Percentiles rank a stretch among this genome's conserved stretches.
Conservation (phyloP, 768 basidiomycete genomes). For the Agrocybe chaxingu region DNA sequence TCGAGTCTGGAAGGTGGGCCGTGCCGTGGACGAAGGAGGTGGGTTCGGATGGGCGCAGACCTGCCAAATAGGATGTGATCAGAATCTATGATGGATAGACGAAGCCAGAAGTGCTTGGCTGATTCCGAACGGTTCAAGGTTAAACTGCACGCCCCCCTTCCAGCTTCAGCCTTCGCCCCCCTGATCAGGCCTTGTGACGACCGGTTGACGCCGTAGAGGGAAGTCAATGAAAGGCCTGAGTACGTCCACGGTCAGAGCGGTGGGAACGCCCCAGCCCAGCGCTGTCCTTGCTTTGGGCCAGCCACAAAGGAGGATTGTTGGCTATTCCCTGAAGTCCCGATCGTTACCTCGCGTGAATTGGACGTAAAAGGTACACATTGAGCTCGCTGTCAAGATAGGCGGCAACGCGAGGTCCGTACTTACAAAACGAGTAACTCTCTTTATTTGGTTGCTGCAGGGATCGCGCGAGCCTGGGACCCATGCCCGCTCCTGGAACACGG, state of each 20-base stretch:
- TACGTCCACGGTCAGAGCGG: conserved; percentile 21
- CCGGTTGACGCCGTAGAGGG: conserved; percentile 23
- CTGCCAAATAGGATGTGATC: conserved; percentile 25
- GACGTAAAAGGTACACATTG: conserved; percentile 19
- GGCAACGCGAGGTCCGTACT: conserved; percentile 12
- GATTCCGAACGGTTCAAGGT: conserved; percentile 20
- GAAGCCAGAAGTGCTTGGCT: conserved; percentile 21
- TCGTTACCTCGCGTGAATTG: conserved; percentile 11
- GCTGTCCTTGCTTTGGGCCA: conserved; percentile 14
- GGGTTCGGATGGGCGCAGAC: conserved; percentile 8
- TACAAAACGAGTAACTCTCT: conserved; percentile 16
- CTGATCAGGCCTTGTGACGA: conserved; percentile 33
- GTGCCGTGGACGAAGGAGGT: conserved; percentile 11
- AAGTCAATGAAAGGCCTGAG: conserved; percentile 19
- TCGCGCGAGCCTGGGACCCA: neutral
- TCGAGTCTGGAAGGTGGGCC: conserved; percentile 1
- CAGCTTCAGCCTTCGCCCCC: conserved; percentile 7
- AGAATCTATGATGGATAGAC: conserved; percentile 24
- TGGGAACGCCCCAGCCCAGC: conserved; percentile 12
- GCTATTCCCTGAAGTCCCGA: conserved; percentile 12
- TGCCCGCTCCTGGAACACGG: no score
- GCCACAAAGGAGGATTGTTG: conserved; percentile 7
- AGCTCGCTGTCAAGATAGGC: conserved; percentile 9
- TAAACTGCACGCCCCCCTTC: conserved; percentile 11
- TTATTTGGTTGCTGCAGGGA: conserved; percentile 11